Evolutionary conservation across 306 rosid genomes (phyloP).

Genomic region (Gastrolobium villosum): DNA sequence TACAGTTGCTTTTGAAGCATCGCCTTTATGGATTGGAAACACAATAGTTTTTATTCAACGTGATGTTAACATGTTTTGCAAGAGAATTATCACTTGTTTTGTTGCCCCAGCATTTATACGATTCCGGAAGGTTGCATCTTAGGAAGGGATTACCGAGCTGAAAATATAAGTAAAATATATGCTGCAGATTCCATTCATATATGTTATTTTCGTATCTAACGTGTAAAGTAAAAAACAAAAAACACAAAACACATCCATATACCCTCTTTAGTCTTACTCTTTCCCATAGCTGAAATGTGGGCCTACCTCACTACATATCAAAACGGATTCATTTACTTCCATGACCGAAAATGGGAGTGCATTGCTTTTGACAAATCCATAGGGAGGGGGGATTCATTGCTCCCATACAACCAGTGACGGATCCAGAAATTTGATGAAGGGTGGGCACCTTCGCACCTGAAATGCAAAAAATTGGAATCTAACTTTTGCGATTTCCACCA

Average conservation of each 20-base stretch:
- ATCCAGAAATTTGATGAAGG: no score
- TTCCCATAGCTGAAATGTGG: constrained; percentile 30
- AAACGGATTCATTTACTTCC: constrained; percentile 17
- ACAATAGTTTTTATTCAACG: not conserved
- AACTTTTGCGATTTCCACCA: no score
- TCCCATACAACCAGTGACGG: no score
- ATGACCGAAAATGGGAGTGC: not conserved
- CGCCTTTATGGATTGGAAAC: constrained; percentile 1
- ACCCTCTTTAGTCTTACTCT: not conserved
- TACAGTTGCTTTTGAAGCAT: constrained; percentile 29
- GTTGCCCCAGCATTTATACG: not conserved
- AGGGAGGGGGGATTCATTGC: no score
- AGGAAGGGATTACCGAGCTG: not conserved
- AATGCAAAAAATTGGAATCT: no score
- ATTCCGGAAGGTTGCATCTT: not conserved
- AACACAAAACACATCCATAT: not conserved
- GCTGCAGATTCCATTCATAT: constrained; percentile 42
- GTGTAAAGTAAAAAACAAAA: constrained; percentile 40
- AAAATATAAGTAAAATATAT: not conserved
- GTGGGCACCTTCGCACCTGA: no score
- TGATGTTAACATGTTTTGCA: not conserved
- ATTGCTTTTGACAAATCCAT: constrained; percentile 4
- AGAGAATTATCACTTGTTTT: not conserved
- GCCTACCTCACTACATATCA: constrained; percentile 31
- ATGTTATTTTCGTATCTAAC: constrained; percentile 48